Base-by-base conservation (phyloP, 164 flowering plant species). In the Berberis thunbergii region DNA sequence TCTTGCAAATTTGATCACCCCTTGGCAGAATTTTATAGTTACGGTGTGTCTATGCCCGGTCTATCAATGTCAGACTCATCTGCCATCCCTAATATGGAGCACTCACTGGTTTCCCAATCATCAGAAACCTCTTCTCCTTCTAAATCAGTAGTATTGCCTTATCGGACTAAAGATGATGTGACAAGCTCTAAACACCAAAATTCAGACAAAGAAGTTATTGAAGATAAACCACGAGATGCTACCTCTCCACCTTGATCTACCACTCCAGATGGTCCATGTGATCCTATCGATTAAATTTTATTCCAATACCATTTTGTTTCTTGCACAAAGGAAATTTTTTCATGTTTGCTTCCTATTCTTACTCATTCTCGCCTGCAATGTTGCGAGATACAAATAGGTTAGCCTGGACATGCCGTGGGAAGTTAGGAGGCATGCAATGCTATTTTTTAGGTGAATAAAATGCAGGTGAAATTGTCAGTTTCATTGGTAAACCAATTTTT, bases 391-490 rank as follows among this genome's bases (percentile, higher is more conserved):
- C 67, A 59, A 66, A 57, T 72, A 70, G 76, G 70, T 46, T 55
- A 57, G 41, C 57, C 55, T 57, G 45, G 57, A 50, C 44, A 60
- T 61, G 52, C 43, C 41, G 45, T 59, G 71, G 70, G 64, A 26
- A 52, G 58, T 63, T 38, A 13, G 73, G 75, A 74, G 81, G 59
- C 59, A 68, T 49, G 26, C 26, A 26, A 26, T 26, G 26, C 26
- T 59, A 72, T 75, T 76, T 76, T 80, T 50, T 70, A 64, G 74
- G 75, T 77, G 83, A 79, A 77, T 77, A 75, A 79, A 77, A 62
- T 71, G 80, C 81, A 77, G 80, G 81, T 70, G 78, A 70, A 73
- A 68, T 50, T 71, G 68, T 26, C 26, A 26, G 26, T 26, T 26
- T 26, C 26, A 26, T 26, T 26, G 26, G 26, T 26, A 0, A 26